Conservation (phyloP, 2,329 filamentous ascomycete species). For the Trichoderma koningiopsis region DNA sequence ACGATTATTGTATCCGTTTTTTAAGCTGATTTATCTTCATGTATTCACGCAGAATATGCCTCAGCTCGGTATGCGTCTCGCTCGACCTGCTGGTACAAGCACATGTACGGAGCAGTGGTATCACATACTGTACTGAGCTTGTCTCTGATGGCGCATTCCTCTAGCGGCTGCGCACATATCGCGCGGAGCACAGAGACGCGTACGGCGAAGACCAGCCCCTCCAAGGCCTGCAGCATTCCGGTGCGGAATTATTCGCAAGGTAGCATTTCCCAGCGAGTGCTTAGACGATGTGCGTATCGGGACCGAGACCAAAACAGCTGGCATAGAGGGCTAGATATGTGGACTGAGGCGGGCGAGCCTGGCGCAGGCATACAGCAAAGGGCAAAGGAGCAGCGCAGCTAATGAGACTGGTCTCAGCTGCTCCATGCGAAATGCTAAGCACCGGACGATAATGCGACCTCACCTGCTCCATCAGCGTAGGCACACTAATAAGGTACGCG, state of each 20-base stretch:
- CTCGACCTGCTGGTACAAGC: background rate
- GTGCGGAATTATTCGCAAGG: background rate
- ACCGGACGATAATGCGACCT: background rate
- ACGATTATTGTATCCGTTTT: background rate
- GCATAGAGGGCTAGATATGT: background rate
- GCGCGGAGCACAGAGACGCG: background rate
- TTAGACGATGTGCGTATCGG: background rate
- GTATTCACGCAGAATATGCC: background rate
- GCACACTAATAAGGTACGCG: background rate
- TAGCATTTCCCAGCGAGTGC: background rate
- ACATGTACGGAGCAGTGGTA: background rate
- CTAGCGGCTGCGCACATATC: background rate
- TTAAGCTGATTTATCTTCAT: background rate
- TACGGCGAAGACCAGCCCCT: background rate
- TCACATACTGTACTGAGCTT: background rate
- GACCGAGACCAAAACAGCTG: background rate
- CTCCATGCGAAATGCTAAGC: background rate
- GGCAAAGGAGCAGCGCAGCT: background rate
- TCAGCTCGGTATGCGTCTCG: background rate
- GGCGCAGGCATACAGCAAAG: background rate
- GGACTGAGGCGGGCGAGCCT: background rate
- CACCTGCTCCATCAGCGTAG: background rate
- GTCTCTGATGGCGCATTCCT: slow-evolving; percentile 8
- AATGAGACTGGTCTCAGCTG: background rate
- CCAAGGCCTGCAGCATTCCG: slow-evolving; percentile 22